Percentiles rank a stretch among this genome's conserved stretches.
These are phyloP conservation scores for Candida nitratophila DNA, from an alignment of 805 yeast genomes.

Conservation along the genomic window DNA sequence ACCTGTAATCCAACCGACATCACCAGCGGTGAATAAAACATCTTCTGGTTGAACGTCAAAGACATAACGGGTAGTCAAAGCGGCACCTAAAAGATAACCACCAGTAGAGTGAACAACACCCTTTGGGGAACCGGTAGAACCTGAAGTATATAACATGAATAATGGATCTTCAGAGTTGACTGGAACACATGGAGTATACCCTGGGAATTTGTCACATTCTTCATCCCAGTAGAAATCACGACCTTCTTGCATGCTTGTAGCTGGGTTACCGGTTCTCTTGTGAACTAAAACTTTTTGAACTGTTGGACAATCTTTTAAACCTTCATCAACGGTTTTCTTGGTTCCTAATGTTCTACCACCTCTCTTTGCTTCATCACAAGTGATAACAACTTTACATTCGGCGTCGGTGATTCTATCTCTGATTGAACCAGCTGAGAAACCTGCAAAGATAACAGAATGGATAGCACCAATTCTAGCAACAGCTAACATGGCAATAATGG, in stretches of 20 bases:
- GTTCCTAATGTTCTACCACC: slow-evolving; percentile 93
- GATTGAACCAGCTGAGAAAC: slow-evolving; percentile 89
- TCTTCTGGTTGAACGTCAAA: slow-evolving; percentile 90
- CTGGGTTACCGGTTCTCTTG: slow-evolving; percentile 76
- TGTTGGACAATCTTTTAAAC: slow-evolving; percentile 62
- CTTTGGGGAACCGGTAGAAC: slow-evolving; percentile 97
- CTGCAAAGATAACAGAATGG: slow-evolving; percentile 95
- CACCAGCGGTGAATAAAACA: slow-evolving; percentile 92
- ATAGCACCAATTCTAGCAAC: slow-evolving; percentile 91
- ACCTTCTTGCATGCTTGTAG: slow-evolving; percentile 64
- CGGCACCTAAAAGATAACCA: slow-evolving; percentile 90
- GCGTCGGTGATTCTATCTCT: slow-evolving; percentile 89
- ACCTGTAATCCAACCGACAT: slow-evolving; percentile 99
- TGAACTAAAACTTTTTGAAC: slow-evolving; percentile 82
- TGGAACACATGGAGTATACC: slow-evolving; percentile 81
- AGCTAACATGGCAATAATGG: slow-evolving; percentile 89
- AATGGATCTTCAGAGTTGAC: slow-evolving; percentile 92
- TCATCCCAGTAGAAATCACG: slow-evolving; percentile 98
- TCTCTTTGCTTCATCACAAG: slow-evolving; percentile 92
- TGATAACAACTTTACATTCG: slow-evolving; percentile 75
- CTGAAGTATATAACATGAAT: slow-evolving; percentile 93
- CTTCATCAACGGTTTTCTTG: slow-evolving; percentile 93
- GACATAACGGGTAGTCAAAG: slow-evolving; percentile 84
- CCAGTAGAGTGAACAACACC: slow-evolving; percentile 95
- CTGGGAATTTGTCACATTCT: slow-evolving; percentile 71